These are phyloP conservation scores for Fusarium armeniacum DNA, from an alignment of 2,329 filamentous ascomycete genomes.

Conservation along the genomic window DNA sequence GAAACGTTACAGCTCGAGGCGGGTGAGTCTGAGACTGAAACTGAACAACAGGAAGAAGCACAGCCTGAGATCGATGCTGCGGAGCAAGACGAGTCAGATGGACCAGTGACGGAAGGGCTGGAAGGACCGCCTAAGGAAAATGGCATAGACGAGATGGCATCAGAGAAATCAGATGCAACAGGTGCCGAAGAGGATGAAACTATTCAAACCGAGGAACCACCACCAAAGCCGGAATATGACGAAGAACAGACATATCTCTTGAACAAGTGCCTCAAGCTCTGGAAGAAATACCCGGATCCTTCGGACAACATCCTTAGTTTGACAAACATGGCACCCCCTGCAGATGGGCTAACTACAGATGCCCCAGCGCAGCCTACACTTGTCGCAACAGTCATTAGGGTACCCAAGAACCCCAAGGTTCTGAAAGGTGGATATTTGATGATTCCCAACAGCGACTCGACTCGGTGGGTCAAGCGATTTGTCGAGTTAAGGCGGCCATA, in stretches of 20 bases:
- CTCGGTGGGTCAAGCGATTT: slow-evolving; percentile 91
- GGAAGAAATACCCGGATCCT: slow-evolving; percentile 72
- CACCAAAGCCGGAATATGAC: slow-evolving; percentile 59
- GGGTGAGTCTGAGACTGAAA: slow-evolving; percentile 29
- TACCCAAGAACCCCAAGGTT: slow-evolving; percentile 84
- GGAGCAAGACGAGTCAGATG: background rate
- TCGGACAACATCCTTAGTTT: slow-evolving; percentile 69
- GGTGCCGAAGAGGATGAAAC: slow-evolving; percentile 38
- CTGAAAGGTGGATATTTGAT: slow-evolving; percentile 91
- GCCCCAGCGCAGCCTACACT: slow-evolving; percentile 71
- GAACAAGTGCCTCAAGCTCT: slow-evolving; percentile 72
- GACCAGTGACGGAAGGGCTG: background rate
- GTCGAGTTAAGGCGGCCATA: slow-evolving; percentile 94
- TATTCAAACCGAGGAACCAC: slow-evolving; percentile 46
- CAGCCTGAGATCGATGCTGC: background rate
- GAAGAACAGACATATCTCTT: slow-evolving; percentile 64
- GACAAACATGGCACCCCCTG: slow-evolving; percentile 76
- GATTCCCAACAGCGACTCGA: slow-evolving; percentile 83
- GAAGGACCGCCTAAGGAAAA: background rate
- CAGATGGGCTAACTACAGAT: slow-evolving; percentile 68
- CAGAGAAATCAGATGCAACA: slow-evolving; percentile 31
- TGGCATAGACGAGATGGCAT: slow-evolving; percentile 34
- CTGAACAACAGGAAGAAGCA: slow-evolving; percentile 3
- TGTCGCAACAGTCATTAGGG: slow-evolving; percentile 80
- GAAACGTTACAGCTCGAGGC: slow-evolving; percentile 39